A percentile compares a stretch with the other conserved stretches of the same genome.
These are phyloP conservation scores for Paraphysoderma sedebokerense DNA, from an alignment of 371 early-diverging fungal genomes.

Conservation along the genomic window DNA sequence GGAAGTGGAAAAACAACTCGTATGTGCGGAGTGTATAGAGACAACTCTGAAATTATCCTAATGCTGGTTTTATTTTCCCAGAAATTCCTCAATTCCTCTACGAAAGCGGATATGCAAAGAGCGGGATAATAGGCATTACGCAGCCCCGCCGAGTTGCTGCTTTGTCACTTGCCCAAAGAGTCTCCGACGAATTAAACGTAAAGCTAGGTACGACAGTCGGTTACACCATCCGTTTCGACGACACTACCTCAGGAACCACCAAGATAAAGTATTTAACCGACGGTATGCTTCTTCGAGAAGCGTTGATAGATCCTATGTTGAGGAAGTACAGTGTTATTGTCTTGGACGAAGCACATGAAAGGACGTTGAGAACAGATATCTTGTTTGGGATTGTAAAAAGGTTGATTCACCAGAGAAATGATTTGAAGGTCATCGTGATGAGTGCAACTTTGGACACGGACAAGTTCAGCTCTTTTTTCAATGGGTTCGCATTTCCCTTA, in stretches of 20 bases:
- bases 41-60: background rate
- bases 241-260: conserved; percentile 62
- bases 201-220: conserved; percentile 63
- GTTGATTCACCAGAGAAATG: conserved; percentile 5
- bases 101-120: conserved; percentile 36
- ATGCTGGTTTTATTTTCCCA: conserved; percentile 5
- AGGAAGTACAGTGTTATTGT: conserved; percentile 69
- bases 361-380: conserved; percentile 92
- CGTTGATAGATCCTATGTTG: conserved; percentile 63
- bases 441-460: conserved; percentile 92
- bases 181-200: conserved; percentile 73
- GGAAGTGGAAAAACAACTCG: conserved; percentile 53
- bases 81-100: conserved; percentile 80
- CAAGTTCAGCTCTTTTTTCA: conserved; percentile 48
- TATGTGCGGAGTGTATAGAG: conserved; percentile 30
- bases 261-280: conserved; percentile 93
- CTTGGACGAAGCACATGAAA: conserved; percentile 98
- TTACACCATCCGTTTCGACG: conserved; percentile 94
- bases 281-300: conserved; percentile 92
- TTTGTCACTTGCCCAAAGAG: conserved; percentile 81
- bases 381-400: conserved; percentile 36
- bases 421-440: conserved; percentile 89
- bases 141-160: conserved; percentile 98
- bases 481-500: background rate
- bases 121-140: conserved; percentile 72